phyloP scores from a whole-genome alignment of 176 grass and related monocot species.

The Rhynchospora tenuis region DNA sequence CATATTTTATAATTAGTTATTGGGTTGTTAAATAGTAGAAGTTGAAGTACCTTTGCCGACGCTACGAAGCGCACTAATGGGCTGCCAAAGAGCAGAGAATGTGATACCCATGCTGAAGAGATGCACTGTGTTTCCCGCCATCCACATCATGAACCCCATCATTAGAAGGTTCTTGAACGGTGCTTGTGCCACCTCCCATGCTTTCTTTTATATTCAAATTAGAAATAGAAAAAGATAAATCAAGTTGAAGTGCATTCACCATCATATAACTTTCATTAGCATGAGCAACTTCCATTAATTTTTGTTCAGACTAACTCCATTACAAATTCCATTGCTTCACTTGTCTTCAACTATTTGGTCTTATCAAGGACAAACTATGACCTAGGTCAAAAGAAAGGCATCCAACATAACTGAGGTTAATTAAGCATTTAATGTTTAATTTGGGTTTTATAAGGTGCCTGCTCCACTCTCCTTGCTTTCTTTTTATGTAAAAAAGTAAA shows the following conservation, averaged over 20 bases:
- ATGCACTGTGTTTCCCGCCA: slow-evolving; percentile 92
- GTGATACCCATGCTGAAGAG: slow-evolving; percentile 99
- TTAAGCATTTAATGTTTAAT: neutral
- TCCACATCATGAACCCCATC: slow-evolving; percentile 99
- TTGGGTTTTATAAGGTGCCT: neutral
- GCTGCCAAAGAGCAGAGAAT: slow-evolving; percentile 90
- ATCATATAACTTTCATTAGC: neutral
- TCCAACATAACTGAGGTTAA: neutral
- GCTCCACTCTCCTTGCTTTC: slow-evolving; percentile 3
- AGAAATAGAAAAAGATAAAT: neutral
- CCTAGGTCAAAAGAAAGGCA: neutral
- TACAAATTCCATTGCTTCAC: neutral
- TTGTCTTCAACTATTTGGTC: neutral
- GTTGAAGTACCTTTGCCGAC: slow-evolving; percentile 68
- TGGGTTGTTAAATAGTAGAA: neutral
- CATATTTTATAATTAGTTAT: neutral
- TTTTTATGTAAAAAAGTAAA: neutral
- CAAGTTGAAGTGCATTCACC: neutral
- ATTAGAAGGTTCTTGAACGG: slow-evolving; percentile 97
- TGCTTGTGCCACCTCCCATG: slow-evolving; percentile 92
- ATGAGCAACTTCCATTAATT: neutral
- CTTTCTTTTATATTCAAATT: slow-evolving; percentile 56
- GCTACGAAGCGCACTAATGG: slow-evolving; percentile 60
- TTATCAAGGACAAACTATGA: neutral
- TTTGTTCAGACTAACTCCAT: neutral